Evolutionary conservation across 106 monocot species (phyloP).

Genomic region (Dendrobium chrysotoxum): DNA sequence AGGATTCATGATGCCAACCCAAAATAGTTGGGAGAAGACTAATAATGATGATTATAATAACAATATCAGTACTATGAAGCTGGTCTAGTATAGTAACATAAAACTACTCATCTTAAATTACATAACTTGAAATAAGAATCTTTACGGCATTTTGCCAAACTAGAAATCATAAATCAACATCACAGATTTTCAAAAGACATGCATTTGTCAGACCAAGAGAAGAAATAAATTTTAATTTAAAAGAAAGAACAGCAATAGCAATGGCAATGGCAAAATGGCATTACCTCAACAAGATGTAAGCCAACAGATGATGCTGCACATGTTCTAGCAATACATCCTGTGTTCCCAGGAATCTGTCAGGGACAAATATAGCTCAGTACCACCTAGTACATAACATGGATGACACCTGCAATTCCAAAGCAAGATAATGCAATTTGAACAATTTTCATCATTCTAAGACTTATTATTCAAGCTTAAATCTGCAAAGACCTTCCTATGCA

Average conservation of each 20-base stretch:
- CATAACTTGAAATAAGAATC: background rate
- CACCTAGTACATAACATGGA: constrained; percentile 21
- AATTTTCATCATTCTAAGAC: background rate
- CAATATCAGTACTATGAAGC: background rate
- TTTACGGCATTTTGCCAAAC: background rate
- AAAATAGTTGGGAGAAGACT: no score
- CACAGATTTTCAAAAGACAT: background rate
- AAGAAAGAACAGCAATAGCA: background rate
- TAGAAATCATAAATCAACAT: background rate
- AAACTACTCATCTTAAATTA: background rate
- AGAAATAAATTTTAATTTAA: background rate
- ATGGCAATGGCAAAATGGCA: background rate
- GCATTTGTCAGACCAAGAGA: background rate
- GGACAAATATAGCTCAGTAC: constrained; percentile 39
- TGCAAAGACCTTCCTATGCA: background rate
- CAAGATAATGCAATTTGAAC: constrained; percentile 8
- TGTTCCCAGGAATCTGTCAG: constrained; percentile 94
- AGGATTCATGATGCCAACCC: no score
- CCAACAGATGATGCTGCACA: constrained; percentile 94
- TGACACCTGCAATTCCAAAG: constrained; percentile 16
- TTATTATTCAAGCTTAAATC: constrained; percentile 1
- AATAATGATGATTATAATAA: no score
- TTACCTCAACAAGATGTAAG: constrained; percentile 95
- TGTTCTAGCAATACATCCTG: constrained; percentile 91
- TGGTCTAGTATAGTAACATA: background rate